A percentile compares a stretch with the other conserved stretches of the same genome.
Conservation (phyloP, 2,329 filamentous ascomycete genomes). For the Tolypocladium guangdongense region DNA sequence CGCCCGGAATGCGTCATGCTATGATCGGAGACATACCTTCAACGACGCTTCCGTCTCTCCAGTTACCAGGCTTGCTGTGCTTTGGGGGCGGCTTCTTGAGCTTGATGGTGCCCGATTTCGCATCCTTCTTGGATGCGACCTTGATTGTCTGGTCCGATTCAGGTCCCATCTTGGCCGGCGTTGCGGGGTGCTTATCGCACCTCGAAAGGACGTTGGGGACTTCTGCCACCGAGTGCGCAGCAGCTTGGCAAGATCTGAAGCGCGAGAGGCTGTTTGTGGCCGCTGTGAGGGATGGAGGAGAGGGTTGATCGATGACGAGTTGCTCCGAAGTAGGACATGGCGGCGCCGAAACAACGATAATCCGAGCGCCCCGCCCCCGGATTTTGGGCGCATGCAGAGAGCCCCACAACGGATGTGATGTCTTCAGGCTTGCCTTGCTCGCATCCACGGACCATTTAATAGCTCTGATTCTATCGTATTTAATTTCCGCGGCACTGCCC, state of each 20-base stretch:
- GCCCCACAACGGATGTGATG: background rate
- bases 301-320: constrained; percentile 1
- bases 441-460: too few relatives aligned
- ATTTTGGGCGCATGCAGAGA: background rate
- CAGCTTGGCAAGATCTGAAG: background rate
- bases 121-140: constrained; percentile 46
- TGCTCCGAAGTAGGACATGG: background rate
- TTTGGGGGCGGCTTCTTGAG: constrained; percentile 53
- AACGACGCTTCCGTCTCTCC: constrained; percentile 55
- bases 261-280: background rate
- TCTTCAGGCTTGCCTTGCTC: too few relatives aligned
- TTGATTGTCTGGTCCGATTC: constrained; percentile 47
- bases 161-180: constrained; percentile 2
- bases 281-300: background rate
- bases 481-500: too few relatives aligned
- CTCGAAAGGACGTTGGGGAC: background rate
- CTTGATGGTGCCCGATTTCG: constrained; percentile 43
- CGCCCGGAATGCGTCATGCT: background rate
- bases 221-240: background rate
- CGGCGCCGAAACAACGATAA: constrained; percentile 2
- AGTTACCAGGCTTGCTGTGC: constrained; percentile 57
- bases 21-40: constrained; percentile 37
- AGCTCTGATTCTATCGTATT: too few relatives aligned
- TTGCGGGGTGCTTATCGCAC: background rate
- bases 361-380: constrained; percentile 4